Evolutionary conservation across 2,329 filamentous ascomycete species (phyloP), one percentile per base, ranked within the genome.

Genomic region (Fusarium agapanthi): DNA sequence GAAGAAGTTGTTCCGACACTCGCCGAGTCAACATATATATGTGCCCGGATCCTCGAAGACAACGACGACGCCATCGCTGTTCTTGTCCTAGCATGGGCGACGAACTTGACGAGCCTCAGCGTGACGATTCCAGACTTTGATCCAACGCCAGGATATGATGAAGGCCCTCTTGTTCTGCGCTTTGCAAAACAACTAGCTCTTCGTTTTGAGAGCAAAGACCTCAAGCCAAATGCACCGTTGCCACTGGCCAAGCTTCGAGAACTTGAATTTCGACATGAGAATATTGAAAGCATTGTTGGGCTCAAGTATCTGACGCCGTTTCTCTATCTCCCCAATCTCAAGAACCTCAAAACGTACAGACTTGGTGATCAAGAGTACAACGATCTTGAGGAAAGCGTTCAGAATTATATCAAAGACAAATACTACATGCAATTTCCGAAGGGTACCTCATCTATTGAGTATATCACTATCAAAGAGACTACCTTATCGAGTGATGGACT

Each of bases 371-470:
- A 32, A 3, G 24, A 24, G 1, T 28, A 28, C 9, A 24, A 28
- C 4, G 32, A 57, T n/a, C 13, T 3, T 20, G 24, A 24, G 2
- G 35, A 35, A 0, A n/a, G 15, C 0, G 28, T 48, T 3, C 24
- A 24, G 1, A 10, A 12, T 8, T 22, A 43, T 11, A 16, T 16
- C 2, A 20, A 32, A 4, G 34, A 61, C 7, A 20, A 26, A 8
- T 67, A 38, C 1, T 34, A 15, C 10, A 67, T 67, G 40, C 54
- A 30, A 0, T 41, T 53, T 10, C 54, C 62, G 0, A 12, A 15
- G 22, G 24, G 54, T 16, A 67, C 45, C 13, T 67, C 65, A 1
- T 12, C 62, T 2, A 28, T 67, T 3, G 65, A 67, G 2, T 41
- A 40, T 1, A 13, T 67, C 1, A 9, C 9, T 5, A 12, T 47